Conservation (phyloP, 2,329 filamentous ascomycete genomes). For the Ascosphaera aggregata region DNA sequence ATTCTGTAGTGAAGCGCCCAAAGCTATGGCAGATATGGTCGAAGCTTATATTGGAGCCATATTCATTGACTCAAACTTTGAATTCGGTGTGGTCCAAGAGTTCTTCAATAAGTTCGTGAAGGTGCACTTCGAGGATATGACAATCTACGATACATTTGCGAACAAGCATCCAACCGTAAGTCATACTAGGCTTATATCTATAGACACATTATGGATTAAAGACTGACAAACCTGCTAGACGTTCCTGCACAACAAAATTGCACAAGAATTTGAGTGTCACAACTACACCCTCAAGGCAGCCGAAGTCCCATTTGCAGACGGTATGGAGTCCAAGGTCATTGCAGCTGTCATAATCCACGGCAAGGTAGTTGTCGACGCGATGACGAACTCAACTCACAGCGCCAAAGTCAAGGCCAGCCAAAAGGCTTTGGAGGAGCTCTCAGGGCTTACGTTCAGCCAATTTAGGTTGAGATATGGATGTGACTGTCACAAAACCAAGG, state of each 20-base stretch:
- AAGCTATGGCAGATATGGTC: conserved; percentile 52
- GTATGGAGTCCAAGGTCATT: conserved; percentile 29
- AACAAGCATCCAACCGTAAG: conserved; percentile 54
- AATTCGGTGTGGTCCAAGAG: conserved; percentile 44
- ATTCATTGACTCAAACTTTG: conserved; percentile 70
- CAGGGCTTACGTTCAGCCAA: conserved; percentile 28
- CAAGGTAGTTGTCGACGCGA: conserved; percentile 36
- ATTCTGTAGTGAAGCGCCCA: conserved; percentile 18
- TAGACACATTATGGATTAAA: background rate
- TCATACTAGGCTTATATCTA: conserved; percentile 2
- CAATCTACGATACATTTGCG: conserved; percentile 66
- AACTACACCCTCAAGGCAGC: conserved; percentile 27
- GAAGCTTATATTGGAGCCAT: conserved; percentile 78
- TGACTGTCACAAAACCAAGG: conserved; percentile 25
- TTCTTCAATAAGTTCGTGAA: conserved; percentile 60
- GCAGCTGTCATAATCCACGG: conserved; percentile 59
- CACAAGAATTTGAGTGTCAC: conserved; percentile 40
- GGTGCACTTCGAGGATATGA: conserved; percentile 68
- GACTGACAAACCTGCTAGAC: conserved; percentile 22
- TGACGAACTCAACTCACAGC: conserved; percentile 42
- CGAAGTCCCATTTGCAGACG: conserved; percentile 22
- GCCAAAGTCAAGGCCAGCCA: conserved; percentile 38
- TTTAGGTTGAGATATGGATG: conserved; percentile 41
- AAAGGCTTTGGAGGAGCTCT: conserved; percentile 18
- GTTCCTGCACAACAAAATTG: conserved; percentile 39